These are phyloP conservation scores for Mallotus japonicus DNA, from an alignment of 441 rosid genomes.

Conservation along the genomic window DNA sequence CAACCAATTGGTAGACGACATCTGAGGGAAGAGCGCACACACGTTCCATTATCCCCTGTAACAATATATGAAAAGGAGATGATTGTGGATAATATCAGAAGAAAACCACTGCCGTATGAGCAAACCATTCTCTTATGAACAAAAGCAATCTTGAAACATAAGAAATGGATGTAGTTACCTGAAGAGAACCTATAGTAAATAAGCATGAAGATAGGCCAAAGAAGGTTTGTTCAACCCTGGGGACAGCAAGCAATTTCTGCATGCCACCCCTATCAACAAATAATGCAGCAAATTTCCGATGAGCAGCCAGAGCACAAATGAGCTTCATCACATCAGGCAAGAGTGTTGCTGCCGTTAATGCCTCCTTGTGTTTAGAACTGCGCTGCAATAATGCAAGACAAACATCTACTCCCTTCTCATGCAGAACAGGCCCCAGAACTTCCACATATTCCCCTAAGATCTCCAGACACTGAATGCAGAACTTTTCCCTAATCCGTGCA, in stretches of 20 bases:
- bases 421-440: slow-evolving; percentile 95
- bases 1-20: slow-evolving; percentile 78
- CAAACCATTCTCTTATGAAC: slow-evolving; percentile 1
- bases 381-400: slow-evolving; percentile 78
- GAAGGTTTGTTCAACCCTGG: slow-evolving; percentile 68
- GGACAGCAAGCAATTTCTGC: slow-evolving; percentile 88
- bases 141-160: slow-evolving; percentile 20
- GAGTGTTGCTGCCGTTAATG: slow-evolving; percentile 41
- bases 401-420: slow-evolving; percentile 97
- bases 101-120: not conserved
- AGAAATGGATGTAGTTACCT: slow-evolving; percentile 47
- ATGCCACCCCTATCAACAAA: slow-evolving; percentile 98
- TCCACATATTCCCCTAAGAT: slow-evolving; percentile 92
- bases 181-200: slow-evolving; percentile 86
- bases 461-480: slow-evolving; percentile 92
- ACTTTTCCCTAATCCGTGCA: slow-evolving; percentile 83
- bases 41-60: slow-evolving; percentile 97
- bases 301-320: slow-evolving; percentile 96
- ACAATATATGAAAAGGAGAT: slow-evolving; percentile 19
- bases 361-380: slow-evolving; percentile 50
- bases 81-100: slow-evolving; percentile 14
- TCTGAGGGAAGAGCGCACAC: slow-evolving; percentile 93
- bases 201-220: slow-evolving; percentile 94
- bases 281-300: slow-evolving; percentile 94
- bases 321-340: slow-evolving; percentile 98